Percentiles rank a stretch among this genome's conserved stretches.
Conservation (phyloP, 257 asterid genomes). For the Rhazya stricta region DNA sequence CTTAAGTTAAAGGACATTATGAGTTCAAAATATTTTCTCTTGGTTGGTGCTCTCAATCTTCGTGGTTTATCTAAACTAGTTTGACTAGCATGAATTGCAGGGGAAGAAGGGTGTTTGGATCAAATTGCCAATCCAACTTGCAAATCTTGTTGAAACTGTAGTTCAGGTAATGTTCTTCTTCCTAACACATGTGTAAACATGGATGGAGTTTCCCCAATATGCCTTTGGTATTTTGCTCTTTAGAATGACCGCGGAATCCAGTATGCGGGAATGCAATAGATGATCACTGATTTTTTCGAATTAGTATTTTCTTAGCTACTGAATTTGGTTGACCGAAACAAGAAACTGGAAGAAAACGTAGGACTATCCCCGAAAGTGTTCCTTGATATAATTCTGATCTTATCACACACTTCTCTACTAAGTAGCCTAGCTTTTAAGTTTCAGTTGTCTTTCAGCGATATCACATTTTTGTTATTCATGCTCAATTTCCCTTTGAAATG, state of each 20-base stretch:
- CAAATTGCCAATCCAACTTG: constrained; percentile 54
- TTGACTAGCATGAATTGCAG: constrained; percentile 32
- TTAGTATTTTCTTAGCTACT: background rate
- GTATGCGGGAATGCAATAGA: background rate
- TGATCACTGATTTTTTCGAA: background rate
- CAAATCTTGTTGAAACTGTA: constrained; percentile 52
- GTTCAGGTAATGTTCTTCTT: constrained; percentile 43
- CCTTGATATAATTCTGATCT: background rate
- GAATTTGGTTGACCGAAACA: background rate
- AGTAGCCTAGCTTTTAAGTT: background rate
- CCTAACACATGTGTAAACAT: background rate
- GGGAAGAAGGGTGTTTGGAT: constrained; percentile 83
- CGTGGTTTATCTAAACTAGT: background rate
- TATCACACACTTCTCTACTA: too few relatives aligned
- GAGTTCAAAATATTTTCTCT: background rate
- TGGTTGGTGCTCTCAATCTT: background rate
- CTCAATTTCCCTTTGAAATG: background rate
- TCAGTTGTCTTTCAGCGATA: background rate
- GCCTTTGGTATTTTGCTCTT: background rate
- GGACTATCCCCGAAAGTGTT: background rate
- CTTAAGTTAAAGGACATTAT: background rate
- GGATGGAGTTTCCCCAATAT: background rate
- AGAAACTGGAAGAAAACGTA: background rate
- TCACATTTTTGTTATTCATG: background rate
- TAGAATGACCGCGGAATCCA: background rate